Evolutionary conservation across 768 basidiomycete genomes (phyloP), one percentile per base, ranked within the genome.

Genomic region (Auriscalpium vulgare): DNA sequence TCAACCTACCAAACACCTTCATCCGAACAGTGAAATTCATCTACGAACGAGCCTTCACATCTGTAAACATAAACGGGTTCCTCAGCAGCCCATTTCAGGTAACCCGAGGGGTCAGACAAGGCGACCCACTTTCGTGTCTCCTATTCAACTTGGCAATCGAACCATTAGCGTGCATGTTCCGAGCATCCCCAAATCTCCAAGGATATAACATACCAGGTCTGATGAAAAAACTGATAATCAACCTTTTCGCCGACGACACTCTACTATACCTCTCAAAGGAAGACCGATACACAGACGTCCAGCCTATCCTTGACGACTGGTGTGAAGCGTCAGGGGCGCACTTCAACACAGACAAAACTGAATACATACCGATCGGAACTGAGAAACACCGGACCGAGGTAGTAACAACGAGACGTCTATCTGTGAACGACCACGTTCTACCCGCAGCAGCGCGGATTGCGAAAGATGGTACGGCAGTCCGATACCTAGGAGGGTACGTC

Each of bases 111-210:
- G 54, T 57, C 0, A 1, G 59, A 0, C 62, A 63, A 21, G 62
- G 62, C 1, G 59, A 60, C 38, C 62, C 62, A 8, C 49, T 63
- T 3, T 61, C 55, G 19, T 63, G 62, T 37, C 45, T 55, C 0
- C 59, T 63, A 2, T 63, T 60, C 23, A 40, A 60, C 46, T 29
- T 58, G 0, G 56, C 59, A 13, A 60, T 60, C 11, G 59, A 60
- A 48, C 53, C 56, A 5, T 44, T 60, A 8, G 40, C 59, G 3
- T 16, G 21, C 17, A 49, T 57, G 51, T 37, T 60, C 13, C 50
- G 56, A 11, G 17, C 13, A 2, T 53, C 51, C 7, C 47, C 16
- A 19, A 35, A 4, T 10, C 19, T 50, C 19, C 19, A 11, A 11
- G 23, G 48, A 19, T 50, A 23, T 34, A 2, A 23, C 11, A 36